Base-by-base conservation (phyloP, 148 eudicot genomes). In the Persicaria maculosa region DNA sequence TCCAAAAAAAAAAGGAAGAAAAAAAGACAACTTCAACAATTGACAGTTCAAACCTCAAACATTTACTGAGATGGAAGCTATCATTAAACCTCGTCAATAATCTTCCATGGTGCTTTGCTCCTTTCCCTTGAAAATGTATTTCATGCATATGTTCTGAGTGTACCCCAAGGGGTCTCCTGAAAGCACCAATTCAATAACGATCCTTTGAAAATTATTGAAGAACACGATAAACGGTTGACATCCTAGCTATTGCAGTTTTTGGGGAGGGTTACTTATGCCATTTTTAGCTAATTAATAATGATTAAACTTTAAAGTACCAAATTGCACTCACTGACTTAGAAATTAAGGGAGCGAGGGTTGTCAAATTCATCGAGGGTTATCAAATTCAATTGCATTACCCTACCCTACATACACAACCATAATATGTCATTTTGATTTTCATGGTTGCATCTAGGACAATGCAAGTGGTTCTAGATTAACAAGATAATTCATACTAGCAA, bases 101-200 rank as follows among this genome's bases (percentile, higher is more conserved):
- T 80, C 82, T 89, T 88, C 95, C 93, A 88, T 47, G 97, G 95
- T 11, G 93, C 91, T 74, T 93, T 84, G 78, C 98, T 93, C 83
- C 97, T 87, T 77, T 88, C 91, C 80, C 98, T 85, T 50, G 98
- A 91, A 79, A 93, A 85, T 93, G 98, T 74, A 93, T 74, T 82
- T 91, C 97, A 78, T 76, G 84, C 61, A 64, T 68, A 68, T 73
- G 85, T 14, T 81, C 75, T 17, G 72, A 78, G 61, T 76, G 80
- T 77, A 85, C 84, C 77, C 52, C 73, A 9, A 44, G 85, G 72
- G 78, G 40, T 31, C 40, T 73, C 77, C 95, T 86, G 72, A 48
- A n/a, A 65, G 7, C 45, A 64, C 9, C 9, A 40, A 31, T 10
- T 40, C 40, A 59, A 68, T 54, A 4, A 31, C 40, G 3, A 12